These are phyloP conservation scores for Fusarium foetens DNA, from an alignment of 2,329 filamentous ascomycete genomes.

Conservation along the genomic window DNA sequence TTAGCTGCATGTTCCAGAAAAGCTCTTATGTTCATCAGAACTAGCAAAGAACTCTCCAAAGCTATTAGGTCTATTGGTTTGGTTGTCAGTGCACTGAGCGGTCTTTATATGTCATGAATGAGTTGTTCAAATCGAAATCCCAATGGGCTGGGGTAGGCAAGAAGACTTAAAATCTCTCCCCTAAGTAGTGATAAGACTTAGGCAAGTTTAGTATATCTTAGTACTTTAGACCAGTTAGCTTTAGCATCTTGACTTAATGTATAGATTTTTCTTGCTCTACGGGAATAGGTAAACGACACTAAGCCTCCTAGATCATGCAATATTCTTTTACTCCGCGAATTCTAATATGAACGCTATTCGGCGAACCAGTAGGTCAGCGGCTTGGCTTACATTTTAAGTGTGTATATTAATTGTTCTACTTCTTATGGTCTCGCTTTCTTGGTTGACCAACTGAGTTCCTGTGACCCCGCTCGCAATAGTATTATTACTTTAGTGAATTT, in stretches of 20 bases:
- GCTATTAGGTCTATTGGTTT: rapidly evolving
- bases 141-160: neutral
- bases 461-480: rapidly evolving
- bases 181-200: neutral
- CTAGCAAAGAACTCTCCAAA: rapidly evolving
- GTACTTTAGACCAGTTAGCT: too few species aligned
- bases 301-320: rapidly evolving
- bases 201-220: neutral
- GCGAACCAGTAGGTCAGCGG: rapidly evolving
- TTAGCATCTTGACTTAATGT: rapidly evolving
- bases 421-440: rapidly evolving
- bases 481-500: too few species aligned
- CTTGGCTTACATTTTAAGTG: rapidly evolving
- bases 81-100: rapidly evolving
- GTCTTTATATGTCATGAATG: rapidly evolving
- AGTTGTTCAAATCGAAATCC: neutral
- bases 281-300: rapidly evolving
- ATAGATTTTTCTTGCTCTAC: neutral
- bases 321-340: neutral
- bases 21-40: rapidly evolving
- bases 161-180: neutral
- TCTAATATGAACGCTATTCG: neutral
- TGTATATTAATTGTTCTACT: rapidly evolving
- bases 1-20: rapidly evolving
- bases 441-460: neutral